A percentile compares a stretch with the other conserved stretches of the same genome.
phyloP scores from a whole-genome alignment of 2,329 filamentous ascomycete species.

The Pseudogymnoascus sp. region DNA sequence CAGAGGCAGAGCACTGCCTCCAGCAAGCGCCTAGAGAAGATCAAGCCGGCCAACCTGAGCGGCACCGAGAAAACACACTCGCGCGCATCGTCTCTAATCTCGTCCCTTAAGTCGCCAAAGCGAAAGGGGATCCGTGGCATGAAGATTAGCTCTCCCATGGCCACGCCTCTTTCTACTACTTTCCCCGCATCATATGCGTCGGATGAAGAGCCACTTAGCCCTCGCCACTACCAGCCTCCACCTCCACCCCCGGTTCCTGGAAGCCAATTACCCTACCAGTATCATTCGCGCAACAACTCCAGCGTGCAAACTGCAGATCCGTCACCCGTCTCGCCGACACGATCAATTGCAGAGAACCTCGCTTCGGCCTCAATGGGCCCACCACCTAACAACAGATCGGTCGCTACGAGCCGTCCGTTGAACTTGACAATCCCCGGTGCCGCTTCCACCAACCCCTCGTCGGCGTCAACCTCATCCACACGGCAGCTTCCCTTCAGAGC shows the following conservation, averaged over 20 bases:
- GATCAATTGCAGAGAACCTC: slow-evolving; percentile 19
- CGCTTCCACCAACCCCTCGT: slow-evolving; percentile 16
- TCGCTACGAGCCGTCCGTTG: slow-evolving; percentile 1
- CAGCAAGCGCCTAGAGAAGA: slow-evolving; percentile 43
- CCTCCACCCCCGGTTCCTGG: slow-evolving; percentile 45
- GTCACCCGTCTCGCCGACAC: slow-evolving; percentile 19
- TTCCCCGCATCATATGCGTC: slow-evolving; percentile 48
- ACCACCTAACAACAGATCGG: slow-evolving; percentile 4
- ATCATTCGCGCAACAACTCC: slow-evolving; percentile 12
- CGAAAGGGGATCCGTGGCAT: slow-evolving; percentile 34
- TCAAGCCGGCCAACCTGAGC: slow-evolving; percentile 34
- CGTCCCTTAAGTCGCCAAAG: slow-evolving; percentile 53
- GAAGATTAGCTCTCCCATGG: slow-evolving; percentile 57
- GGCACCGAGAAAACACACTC: slow-evolving; percentile 44
- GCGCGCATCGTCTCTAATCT: slow-evolving; percentile 51
- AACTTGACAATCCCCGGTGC: background rate
- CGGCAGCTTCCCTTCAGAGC: slow-evolving; percentile 52
- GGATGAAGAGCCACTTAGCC: slow-evolving; percentile 51
- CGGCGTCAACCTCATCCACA: slow-evolving; percentile 36
- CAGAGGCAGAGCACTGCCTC: slow-evolving; percentile 27
- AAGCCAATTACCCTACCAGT: slow-evolving; percentile 1
- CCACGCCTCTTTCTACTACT: slow-evolving; percentile 54
- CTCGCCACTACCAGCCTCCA: slow-evolving; percentile 50
- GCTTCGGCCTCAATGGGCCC: background rate
- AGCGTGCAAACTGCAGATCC: slow-evolving; percentile 12